Percentiles rank a stretch among this genome's conserved stretches.
Evolutionary conservation across 2,329 filamentous ascomycete genomes (phyloP).

Genomic region (Botrytis tulipae): DNA sequence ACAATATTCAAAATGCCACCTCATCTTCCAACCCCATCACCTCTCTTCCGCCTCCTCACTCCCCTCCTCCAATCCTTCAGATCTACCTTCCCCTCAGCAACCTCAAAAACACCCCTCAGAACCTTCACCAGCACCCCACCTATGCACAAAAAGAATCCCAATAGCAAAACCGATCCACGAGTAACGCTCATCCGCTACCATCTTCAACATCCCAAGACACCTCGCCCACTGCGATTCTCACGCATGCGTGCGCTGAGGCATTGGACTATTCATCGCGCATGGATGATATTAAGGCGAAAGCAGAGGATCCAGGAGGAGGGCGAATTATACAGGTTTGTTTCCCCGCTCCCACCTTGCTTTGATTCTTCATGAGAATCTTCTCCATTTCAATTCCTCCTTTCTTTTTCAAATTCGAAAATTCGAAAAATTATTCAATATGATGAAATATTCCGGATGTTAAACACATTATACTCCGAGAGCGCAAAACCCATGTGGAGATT

Average conservation of each 20-base stretch:
- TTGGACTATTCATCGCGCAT: slow-evolving; percentile 98
- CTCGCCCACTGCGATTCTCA: slow-evolving; percentile 80
- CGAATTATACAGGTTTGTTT: slow-evolving; percentile 66
- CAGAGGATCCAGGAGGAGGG: slow-evolving; percentile 61
- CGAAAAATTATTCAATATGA: slow-evolving; percentile 11
- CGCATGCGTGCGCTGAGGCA: slow-evolving; percentile 86
- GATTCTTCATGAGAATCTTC: neutral
- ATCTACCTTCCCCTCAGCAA: slow-evolving; percentile 17
- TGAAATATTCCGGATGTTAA: slow-evolving; percentile 19
- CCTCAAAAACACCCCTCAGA: slow-evolving; percentile 18
- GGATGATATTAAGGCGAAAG: slow-evolving; percentile 75
- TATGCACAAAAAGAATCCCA: slow-evolving; percentile 22
- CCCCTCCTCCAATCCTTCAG: slow-evolving; percentile 31
- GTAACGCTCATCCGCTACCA: slow-evolving; percentile 66
- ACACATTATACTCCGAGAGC: slow-evolving; percentile 18
- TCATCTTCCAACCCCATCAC: slow-evolving; percentile 26
- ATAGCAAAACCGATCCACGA: slow-evolving; percentile 31
- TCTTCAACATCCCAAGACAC: slow-evolving; percentile 65
- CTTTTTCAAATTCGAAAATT: slow-evolving; percentile 7
- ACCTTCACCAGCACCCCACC: slow-evolving; percentile 29
- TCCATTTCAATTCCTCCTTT: neutral
- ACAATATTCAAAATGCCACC: slow-evolving; percentile 27
- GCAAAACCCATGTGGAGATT: slow-evolving; percentile 19
- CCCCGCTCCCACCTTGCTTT: neutral
- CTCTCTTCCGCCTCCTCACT: slow-evolving; percentile 31